phyloP scores from a whole-genome alignment of 352 stramenopile species.

The Pythium insidiosum region DNA sequence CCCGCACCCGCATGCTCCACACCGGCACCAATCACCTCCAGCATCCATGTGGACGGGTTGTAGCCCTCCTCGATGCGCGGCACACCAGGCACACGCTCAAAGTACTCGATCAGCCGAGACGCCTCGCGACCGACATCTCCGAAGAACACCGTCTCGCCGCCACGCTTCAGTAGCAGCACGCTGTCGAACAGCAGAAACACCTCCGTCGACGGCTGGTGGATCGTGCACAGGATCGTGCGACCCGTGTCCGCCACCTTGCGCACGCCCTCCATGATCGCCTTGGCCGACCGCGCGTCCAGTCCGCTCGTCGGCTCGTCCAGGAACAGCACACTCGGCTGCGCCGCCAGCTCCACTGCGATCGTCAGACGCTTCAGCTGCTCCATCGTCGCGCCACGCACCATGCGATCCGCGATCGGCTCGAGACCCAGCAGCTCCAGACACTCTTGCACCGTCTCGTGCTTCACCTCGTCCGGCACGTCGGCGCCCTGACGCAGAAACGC shows the following conservation, averaged over 20 bases:
- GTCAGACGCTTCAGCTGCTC: slow-evolving; percentile 28
- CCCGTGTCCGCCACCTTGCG: slow-evolving; percentile 58
- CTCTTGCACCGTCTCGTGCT: slow-evolving; percentile 14
- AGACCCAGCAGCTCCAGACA: slow-evolving; percentile 16
- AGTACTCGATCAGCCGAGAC: slow-evolving; percentile 16
- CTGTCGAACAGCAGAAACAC: slow-evolving; percentile 79
- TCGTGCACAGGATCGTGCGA: slow-evolving; percentile 72
- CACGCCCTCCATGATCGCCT: slow-evolving; percentile 24
- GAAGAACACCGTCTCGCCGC: slow-evolving; percentile 28
- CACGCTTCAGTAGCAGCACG: slow-evolving; percentile 50
- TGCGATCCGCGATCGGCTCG: slow-evolving; percentile 11
- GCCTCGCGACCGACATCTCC: slow-evolving; percentile 15
- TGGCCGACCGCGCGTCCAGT: slow-evolving; percentile 26
- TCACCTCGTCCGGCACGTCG: slow-evolving; percentile 6
- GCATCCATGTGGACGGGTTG: slow-evolving; percentile 28
- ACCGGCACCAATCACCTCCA: slow-evolving; percentile 13
- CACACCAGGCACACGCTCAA: slow-evolving; percentile 24
- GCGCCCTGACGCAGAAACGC: slow-evolving; percentile 38
- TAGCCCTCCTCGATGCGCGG: slow-evolving; percentile 36
- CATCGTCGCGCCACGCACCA: slow-evolving; percentile 13
- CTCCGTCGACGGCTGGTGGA: slow-evolving; percentile 81
- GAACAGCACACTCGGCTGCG: slow-evolving; percentile 63
- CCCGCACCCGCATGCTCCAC: slow-evolving; percentile 1
- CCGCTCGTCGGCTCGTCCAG: slow-evolving; percentile 54
- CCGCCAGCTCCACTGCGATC: slow-evolving; percentile 45